Base-by-base conservation (phyloP, 371 early-diverging fungal species). In the Mortierella sp. region DNA sequence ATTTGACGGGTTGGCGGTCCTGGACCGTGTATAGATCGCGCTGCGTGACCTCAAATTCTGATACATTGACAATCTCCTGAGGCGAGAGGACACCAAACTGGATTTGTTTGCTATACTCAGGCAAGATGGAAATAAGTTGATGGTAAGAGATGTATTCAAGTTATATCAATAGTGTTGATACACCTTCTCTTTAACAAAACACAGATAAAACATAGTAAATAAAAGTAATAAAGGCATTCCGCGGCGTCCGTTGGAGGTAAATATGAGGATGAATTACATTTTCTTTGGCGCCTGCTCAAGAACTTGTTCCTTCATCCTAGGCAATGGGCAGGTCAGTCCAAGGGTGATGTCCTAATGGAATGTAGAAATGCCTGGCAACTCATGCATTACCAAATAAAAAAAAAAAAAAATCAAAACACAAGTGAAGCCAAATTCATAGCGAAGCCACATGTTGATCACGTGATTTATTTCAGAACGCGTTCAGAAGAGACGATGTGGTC, bases 11-110 rank as follows among this genome's bases (percentile, higher is more conserved):
- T 32, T 88, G 89, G 38, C 94, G 90, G 67, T 90, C 90, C 67
- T 93, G 91, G 19, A 94, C 87, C 69, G 92, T 92, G 83, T 97
- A 99, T 36, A 99, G 90, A 87, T 99, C 96, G 62, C 96, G 91
- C 74, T 97, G 93, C 22, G 93, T 92, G 50, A 98, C 91, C 85
- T 96, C 96, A 48, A 98, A 87, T 72, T 97, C 97, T 16, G 97
- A 89, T 59, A 95, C 86, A 77, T 93, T 91, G 67, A 91, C 90
- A 84, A 95, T 94, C 72, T 94, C 95, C 83, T 92, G 93, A 22
- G 93, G 90, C 67, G 96, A 94, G 58, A 98, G 86, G 19, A 95
- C 94, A 67, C 96, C 95, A 87, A 98, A 98, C 83, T 95, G 93
- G 80, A 97, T 94, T 67, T 93, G 88, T 73, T 94, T 95, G 84